A percentile compares a stretch with the other conserved stretches of the same genome.
These are phyloP conservation scores for Westerdykella ornata DNA, from an alignment of 2,329 filamentous ascomycete genomes.

Conservation along the genomic window DNA sequence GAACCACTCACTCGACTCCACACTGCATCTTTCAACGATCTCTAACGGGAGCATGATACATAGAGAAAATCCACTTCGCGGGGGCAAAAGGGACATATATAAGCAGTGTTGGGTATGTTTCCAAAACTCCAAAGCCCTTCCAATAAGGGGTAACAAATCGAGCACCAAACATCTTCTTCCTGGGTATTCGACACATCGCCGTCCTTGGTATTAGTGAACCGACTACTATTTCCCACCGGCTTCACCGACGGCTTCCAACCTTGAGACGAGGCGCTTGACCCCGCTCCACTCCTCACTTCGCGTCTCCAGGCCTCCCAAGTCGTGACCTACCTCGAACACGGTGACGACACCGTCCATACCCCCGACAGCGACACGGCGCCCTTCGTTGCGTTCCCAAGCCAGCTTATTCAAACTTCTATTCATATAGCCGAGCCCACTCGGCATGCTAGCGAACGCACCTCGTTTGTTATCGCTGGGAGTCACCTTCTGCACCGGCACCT, in stretches of 20 bases:
- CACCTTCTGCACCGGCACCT: constrained; percentile 80
- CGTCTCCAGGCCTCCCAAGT: constrained; percentile 78
- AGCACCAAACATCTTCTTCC: too few species aligned
- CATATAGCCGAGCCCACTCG: constrained; percentile 52
- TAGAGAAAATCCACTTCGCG: too few species aligned
- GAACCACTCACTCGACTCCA: too few species aligned
- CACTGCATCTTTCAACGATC: too few species aligned
- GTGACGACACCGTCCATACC: constrained; percentile 87
- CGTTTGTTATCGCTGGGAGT: constrained; percentile 54
- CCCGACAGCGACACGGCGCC: constrained; percentile 78
- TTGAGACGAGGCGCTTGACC: constrained; percentile 81
- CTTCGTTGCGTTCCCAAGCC: constrained; percentile 87
- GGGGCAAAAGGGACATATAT: too few species aligned
- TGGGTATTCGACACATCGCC: too few species aligned
- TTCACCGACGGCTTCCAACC: constrained; percentile 52
- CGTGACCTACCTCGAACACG: constrained; percentile 82
- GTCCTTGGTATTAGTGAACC: too few species aligned
- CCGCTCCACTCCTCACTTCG: constrained; percentile 87
- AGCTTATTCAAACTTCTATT: constrained; percentile 89
- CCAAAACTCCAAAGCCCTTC: too few species aligned
- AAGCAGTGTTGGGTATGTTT: too few species aligned
- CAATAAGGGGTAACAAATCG: too few species aligned
- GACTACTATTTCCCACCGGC: constrained; percentile 18
- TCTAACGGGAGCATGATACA: too few species aligned
- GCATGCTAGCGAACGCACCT: constrained; percentile 32